Base-by-base conservation (phyloP, 306 rosid genomes). In the Cercis canadensis region DNA sequence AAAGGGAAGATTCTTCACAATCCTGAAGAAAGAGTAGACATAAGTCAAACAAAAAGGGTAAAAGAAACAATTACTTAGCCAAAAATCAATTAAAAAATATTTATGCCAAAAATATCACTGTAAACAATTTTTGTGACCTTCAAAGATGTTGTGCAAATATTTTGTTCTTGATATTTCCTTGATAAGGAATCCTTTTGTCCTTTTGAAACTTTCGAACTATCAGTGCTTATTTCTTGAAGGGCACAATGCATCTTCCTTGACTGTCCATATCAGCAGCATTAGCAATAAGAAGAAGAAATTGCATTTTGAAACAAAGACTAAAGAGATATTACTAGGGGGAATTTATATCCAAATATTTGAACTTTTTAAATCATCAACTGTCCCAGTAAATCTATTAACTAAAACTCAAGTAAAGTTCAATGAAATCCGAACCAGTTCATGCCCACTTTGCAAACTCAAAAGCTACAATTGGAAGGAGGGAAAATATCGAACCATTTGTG, bases 161-260 rank as follows among this genome's bases (percentile, higher is more conserved):
- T 58, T 70, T 66, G 62, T 65, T 87, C 78, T 49, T 79, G 80
- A 60, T 62, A 32, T 61, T 55, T 74, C 29, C 83, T 67, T 31
- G 85, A 66, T 59, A 67, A 56, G 57, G 82, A 74, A 49, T 76
- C 77, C 72, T 79, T 87, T 80, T 80, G 69, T 31, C 72, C 71
- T 53, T 75, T 81, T 46, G 78, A 75, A 83, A 64, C 75, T 77
- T 82, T 75, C 36, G 62, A 78, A 69, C 74, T 55, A 69, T 80
- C 88, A 55, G 80, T 78, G 65, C 74, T 78, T 67, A 63, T 66
- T 72, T 80, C 68, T 73, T 53, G 81, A 82, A 70, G 78, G 79
- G 75, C 80, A 76, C 86, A 81, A 74, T 75, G 88, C 96, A 89
- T 89, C 85, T 87, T 89, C 77, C 82, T 78, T 57, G 75, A 87